Evolutionary conservation across 2,329 filamentous ascomycete genomes (phyloP).

Genomic region (Bimuria novae-zelandiae): DNA sequence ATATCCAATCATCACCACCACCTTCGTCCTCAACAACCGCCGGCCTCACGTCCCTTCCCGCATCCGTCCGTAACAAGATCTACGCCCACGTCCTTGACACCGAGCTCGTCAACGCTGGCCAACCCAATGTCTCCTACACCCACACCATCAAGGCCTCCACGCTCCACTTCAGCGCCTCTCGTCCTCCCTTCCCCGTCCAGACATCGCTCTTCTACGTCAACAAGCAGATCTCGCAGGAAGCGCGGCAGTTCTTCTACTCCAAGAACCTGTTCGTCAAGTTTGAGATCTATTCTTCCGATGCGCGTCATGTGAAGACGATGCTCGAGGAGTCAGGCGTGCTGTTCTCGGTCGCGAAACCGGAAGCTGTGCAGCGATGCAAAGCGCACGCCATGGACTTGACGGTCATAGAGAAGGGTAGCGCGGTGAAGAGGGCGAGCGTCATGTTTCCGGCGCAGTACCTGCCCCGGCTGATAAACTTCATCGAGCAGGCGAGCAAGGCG

Average conservation of each 20-base stretch:
- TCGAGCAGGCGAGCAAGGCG: conserved; percentile 30
- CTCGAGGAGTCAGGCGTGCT: conserved; percentile 38
- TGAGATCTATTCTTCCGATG: conserved; percentile 30
- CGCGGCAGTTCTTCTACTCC: conserved; percentile 36
- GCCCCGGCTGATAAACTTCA: conserved; percentile 41
- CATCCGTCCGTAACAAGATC: conserved; percentile 38
- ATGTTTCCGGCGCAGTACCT: conserved; percentile 44
- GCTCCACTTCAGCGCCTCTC: conserved; percentile 35
- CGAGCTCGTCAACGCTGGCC: conserved; percentile 37
- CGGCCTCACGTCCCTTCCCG: conserved; percentile 31
- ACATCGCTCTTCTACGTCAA: conserved; percentile 34
- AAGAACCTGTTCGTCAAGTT: conserved; percentile 38
- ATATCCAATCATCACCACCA: conserved; percentile 7
- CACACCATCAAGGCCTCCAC: conserved; percentile 25
- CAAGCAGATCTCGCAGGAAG: conserved; percentile 29
- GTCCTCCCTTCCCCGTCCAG: conserved; percentile 31
- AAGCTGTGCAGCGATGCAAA: conserved; percentile 13
- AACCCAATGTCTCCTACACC: conserved; percentile 37
- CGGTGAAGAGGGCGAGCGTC: conserved; percentile 29
- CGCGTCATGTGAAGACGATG: conserved; percentile 38
- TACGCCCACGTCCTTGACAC: conserved; percentile 41
- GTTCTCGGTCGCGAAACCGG: conserved; percentile 23
- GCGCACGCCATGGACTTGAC: conserved; percentile 35
- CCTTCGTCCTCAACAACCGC: conserved; percentile 14
- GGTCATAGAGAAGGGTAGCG: conserved; percentile 35